These are phyloP conservation scores for Tephrocybe sp. DNA, from an alignment of 768 basidiomycete species.

Conservation along the genomic window DNA sequence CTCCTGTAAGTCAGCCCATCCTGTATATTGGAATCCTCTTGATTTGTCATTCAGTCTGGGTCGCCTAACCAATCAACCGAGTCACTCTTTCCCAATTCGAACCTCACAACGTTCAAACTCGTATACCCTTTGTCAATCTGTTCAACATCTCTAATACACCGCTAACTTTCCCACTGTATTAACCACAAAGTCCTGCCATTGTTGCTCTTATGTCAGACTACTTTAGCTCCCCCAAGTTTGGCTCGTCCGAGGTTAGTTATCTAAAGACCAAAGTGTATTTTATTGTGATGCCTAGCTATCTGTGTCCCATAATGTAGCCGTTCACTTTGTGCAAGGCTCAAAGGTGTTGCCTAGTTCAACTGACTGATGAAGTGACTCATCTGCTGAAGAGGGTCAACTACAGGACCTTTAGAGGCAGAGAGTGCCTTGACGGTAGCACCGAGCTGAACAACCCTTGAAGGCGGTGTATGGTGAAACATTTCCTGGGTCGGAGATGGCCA, in stretches of 20 bases:
- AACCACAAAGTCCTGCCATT: not conserved
- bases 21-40: not conserved
- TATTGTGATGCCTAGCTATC: not conserved
- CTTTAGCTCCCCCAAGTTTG: too few relatives aligned
- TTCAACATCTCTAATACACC: not conserved
- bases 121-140: conserved; percentile 1
- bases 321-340: too few relatives aligned
- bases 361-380: too few relatives aligned
- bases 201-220: not conserved
- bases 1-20: conserved; percentile 53
- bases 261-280: not conserved
- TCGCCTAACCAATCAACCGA: conserved; percentile 19
- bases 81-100: not conserved
- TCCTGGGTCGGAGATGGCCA: too few relatives aligned
- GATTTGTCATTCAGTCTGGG: conserved; percentile 29
- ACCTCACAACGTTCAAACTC: not conserved
- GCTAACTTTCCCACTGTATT: conserved; percentile 1
- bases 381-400: too few relatives aligned
- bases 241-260: not conserved
- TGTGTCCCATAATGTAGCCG: too few relatives aligned
- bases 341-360: too few relatives aligned
- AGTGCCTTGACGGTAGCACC: too few relatives aligned
- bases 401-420: too few relatives aligned
- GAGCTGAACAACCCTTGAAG: too few relatives aligned
- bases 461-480: too few relatives aligned